A percentile compares a stretch with the other conserved stretches of the same genome.
Evolutionary conservation across 306 rosid species (phyloP).

Genomic region (Ceratonia siliqua): DNA sequence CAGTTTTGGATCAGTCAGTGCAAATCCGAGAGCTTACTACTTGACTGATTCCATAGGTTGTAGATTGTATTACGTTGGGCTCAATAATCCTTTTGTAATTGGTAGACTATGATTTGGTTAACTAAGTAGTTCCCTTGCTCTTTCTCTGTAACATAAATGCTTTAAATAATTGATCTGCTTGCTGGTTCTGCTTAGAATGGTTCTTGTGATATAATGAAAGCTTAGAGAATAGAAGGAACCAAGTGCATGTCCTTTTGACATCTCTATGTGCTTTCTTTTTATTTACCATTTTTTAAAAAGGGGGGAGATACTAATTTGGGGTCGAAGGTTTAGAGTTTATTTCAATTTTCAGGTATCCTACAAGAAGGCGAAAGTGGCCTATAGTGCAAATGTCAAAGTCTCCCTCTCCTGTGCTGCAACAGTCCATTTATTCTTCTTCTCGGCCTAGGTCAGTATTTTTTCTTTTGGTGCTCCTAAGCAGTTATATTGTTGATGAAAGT

Average conservation of each 20-base stretch:
- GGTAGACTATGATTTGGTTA: not conserved
- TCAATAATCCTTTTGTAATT: not conserved
- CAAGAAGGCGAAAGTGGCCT: slow-evolving; percentile 34
- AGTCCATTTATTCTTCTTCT: slow-evolving; percentile 40
- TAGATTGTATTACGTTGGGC: not conserved
- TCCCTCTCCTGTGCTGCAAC: slow-evolving; percentile 41
- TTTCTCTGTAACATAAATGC: not conserved
- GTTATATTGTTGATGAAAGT: not conserved
- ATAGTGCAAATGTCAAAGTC: slow-evolving; percentile 60
- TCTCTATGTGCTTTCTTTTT: not conserved
- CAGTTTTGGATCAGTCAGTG: not conserved
- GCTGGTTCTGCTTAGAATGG: not conserved
- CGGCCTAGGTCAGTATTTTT: slow-evolving; percentile 39
- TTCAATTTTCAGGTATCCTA: slow-evolving; percentile 43
- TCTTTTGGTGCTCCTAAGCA: not conserved
- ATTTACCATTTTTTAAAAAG: not conserved
- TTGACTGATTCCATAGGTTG: not conserved
- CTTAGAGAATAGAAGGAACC: not conserved
- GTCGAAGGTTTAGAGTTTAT: not conserved
- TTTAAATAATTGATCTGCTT: not conserved
- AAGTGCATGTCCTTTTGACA: not conserved
- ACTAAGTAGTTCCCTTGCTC: not conserved
- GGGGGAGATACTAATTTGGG: not conserved
- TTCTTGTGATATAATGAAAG: not conserved
- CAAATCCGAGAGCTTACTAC: not conserved